phyloP scores from a whole-genome alignment of 1,139 yeast species.

The Yamadazyma diospyri region DNA sequence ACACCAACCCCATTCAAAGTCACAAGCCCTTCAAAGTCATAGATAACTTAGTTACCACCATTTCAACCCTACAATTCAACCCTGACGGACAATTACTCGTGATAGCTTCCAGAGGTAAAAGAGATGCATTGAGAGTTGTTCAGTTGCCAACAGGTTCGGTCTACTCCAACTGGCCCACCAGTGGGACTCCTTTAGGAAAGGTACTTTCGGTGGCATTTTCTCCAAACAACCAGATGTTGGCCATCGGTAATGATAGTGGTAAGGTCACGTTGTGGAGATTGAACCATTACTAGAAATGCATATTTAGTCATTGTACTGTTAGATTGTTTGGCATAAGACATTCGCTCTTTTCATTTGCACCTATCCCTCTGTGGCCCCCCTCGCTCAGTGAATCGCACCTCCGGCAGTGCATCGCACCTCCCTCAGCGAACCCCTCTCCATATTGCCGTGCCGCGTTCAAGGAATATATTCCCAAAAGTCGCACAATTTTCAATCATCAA shows the following conservation, averaged over 20 bases:
- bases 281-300: conserved; percentile 58
- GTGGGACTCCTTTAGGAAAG: conserved; percentile 91
- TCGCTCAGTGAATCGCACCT: no score
- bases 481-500: no score
- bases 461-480: no score
- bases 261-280: conserved; percentile 86
- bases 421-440: no score
- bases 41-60: conserved; percentile 79
- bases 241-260: conserved; percentile 90
- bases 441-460: no score
- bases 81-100: conserved; percentile 88
- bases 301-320: background rate
- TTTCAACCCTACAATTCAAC: conserved; percentile 71
- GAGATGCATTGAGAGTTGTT: conserved; percentile 82
- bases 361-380: background rate
- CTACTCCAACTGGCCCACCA: conserved; percentile 95
- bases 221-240: conserved; percentile 78
- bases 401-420: no score
- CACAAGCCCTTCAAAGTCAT: conserved; percentile 58
- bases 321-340: background rate
- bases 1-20: background rate
- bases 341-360: no score
- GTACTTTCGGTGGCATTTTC: conserved; percentile 83
- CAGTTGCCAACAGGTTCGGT: conserved; percentile 88
- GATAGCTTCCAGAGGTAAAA: conserved; percentile 79